These are phyloP conservation scores for Macaranga tanarius DNA, from an alignment of 441 rosid species.

Conservation along the genomic window DNA sequence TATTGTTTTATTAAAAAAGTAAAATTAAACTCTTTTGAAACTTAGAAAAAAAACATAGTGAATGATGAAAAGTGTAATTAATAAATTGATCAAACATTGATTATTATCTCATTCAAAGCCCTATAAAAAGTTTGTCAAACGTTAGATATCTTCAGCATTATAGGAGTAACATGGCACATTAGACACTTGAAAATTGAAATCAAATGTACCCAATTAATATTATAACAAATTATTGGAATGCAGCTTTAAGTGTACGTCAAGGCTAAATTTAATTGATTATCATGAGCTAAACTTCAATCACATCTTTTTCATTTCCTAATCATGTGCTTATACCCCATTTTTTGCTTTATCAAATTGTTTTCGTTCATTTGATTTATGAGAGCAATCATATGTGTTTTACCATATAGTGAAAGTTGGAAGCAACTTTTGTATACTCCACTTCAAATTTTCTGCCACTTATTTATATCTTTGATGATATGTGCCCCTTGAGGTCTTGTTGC, in stretches of 20 bases:
- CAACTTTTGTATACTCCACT: not conserved
- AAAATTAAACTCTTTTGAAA: too few species aligned
- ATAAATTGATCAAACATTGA: too few species aligned
- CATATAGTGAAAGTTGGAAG: not conserved
- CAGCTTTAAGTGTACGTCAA: constrained; percentile 20
- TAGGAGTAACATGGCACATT: not conserved
- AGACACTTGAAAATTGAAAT: not conserved
- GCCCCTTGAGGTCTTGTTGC: too few species aligned
- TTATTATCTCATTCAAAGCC: too few species aligned
- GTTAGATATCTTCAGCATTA: too few species aligned
- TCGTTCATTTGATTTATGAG: not conserved
- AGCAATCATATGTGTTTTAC: too few species aligned
- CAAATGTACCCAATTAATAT: not conserved
- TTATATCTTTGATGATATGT: too few species aligned
- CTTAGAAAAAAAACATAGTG: too few species aligned
- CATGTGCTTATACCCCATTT: not conserved
- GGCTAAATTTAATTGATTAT: constrained; percentile 8
- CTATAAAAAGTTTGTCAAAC: too few species aligned
- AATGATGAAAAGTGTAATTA: too few species aligned
- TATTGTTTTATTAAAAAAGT: too few species aligned
- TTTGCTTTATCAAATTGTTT: not conserved
- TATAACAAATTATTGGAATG: not conserved
- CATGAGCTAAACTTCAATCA: not conserved
- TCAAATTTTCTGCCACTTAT: too few species aligned
- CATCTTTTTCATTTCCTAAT: not conserved